Base-by-base conservation (phyloP, 495 filamentous ascomycete genomes). In the Penicillium fimorum region DNA sequence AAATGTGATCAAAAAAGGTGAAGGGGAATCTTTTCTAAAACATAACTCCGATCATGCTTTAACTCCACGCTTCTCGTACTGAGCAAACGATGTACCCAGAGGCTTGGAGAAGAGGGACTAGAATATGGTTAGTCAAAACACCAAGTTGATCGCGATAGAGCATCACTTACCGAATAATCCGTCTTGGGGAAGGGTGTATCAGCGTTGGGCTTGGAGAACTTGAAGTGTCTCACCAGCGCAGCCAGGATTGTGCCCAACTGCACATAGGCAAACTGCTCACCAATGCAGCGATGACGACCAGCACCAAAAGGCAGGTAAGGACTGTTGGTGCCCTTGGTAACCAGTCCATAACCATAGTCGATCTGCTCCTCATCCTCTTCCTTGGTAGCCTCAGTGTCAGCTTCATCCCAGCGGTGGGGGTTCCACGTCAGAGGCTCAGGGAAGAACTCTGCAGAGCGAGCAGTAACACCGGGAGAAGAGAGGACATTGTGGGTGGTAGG, bases 221-320 rank as follows among this genome's bases (percentile, higher is more conserved):
- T 74, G 59, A 82, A 76, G 15, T 75, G 48, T 45, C 75, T 69
- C 30, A 81, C 76, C 61, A 84, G 53, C 2, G 75, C 72, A 8
- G 76, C 73, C 22, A 75, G 61, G 33, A 84, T 79, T 13, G 74
- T 70, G 32, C 66, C 69, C 48, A 83, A 68, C 40, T 84, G 79
- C 18, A 80, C 68, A 59, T 84, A 83, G 32, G 80, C 80, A 52
- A 82, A 84, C 48, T 80, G 75, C 63, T 84, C 80, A 22, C 80
- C 80, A 53, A 83, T 82, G 56, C 81, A 84, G 37, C 81, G 75
- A 58, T 83, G 81, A 24, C 80, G 71, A 11, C 81, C 81, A 22
- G 79, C 80, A 30, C 81, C 81, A 59, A 83, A 83, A 12, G 79
- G 79, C 46, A 82, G 70, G 60, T 83, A 84, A 1, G 81, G 78